A percentile compares a stretch with the other conserved stretches of the same genome.
Conservation (phyloP, 495 filamentous ascomycete species). For the Hapsidospora chrysogenum region DNA sequence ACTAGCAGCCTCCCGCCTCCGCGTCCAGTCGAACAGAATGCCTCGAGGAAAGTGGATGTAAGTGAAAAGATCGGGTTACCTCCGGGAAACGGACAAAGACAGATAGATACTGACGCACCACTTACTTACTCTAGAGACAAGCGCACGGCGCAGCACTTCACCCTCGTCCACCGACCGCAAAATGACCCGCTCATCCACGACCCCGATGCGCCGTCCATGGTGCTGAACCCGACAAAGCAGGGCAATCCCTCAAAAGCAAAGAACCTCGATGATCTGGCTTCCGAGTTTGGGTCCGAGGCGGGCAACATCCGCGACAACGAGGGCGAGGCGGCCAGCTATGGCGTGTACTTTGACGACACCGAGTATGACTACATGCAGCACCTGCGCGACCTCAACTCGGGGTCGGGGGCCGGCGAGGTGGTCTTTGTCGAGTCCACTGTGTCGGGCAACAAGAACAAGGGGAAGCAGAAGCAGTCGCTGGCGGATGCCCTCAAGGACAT, state of each 20-base stretch:
- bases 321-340: slow-evolving; percentile 87
- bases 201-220: slow-evolving; percentile 59
- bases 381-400: slow-evolving; percentile 59
- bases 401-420: slow-evolving; percentile 36
- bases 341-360: slow-evolving; percentile 74
- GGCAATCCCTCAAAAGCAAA: slow-evolving; percentile 38
- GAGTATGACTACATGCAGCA: slow-evolving; percentile 99
- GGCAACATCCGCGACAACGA: slow-evolving; percentile 63
- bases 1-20: too few relatives aligned
- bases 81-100: too few relatives aligned
- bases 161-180: slow-evolving; percentile 88
- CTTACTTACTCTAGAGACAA: slow-evolving; percentile 91
- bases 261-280: slow-evolving; percentile 53
- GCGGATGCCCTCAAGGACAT: slow-evolving; percentile 65
- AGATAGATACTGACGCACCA: too few relatives aligned
- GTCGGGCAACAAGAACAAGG: slow-evolving; percentile 49
- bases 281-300: slow-evolving; percentile 51
- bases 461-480: slow-evolving; percentile 44
- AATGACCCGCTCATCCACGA: slow-evolving; percentile 94
- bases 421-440: slow-evolving; percentile 62
- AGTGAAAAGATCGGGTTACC: too few relatives aligned
- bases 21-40: neutral
- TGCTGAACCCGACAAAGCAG: slow-evolving; percentile 43
- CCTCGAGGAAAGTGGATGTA: slow-evolving; percentile 66
- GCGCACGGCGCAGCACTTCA: slow-evolving; percentile 81